Evolutionary conservation across 2,329 filamentous ascomycete genomes (phyloP), one percentile per base, ranked within the genome.

Genomic region (Apiospora kogelbergensis): DNA sequence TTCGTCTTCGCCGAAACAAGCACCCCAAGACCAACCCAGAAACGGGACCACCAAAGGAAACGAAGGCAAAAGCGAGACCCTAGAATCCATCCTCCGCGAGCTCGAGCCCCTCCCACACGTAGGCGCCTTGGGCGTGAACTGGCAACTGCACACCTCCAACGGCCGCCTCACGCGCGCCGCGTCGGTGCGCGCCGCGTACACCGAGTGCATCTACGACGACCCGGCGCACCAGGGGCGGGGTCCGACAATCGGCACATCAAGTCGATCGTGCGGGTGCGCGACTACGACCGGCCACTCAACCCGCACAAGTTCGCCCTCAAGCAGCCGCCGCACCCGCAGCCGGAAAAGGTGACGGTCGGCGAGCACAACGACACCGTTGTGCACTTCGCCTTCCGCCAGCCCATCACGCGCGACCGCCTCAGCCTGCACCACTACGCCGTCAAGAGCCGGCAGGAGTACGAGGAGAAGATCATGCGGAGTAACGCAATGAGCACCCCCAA

Each of bases 371-470:
- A 77, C 41, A 40, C 69, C 15, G 70, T 76, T 2, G 67, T 67
- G 6, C 68, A 68, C 9, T 68, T 66, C 4, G 75, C 74, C 3
- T 75, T 70, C 60, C 70, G 78, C 9, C 69, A 68, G 41, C 77
- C 77, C 20, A 75, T 78, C 42, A 78, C 76, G 5, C 73, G 76
- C 45, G 70, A 76, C 48, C 69, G 76, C 22, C 71, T 80, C 60
- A 73, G 70, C 0, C 60, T 80, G 60, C 78, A 80, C 72, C 78
- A 80, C 67, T 80, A 78, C 68, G 74, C 75, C 11, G 70, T 77
- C 40, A 78, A 78, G 73, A 79, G 77, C 67, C 70, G 69, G n/a
- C 74, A 77, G 68, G 74, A 80, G 67, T 80, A 71, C 68, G 73
- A 73, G 68, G 72, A 75, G 69, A 77, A 77, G 71, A 72, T 75